These are phyloP conservation scores for Bidens hawaiensis DNA, from an alignment of 140 eudicot genomes.

Conservation along the genomic window DNA sequence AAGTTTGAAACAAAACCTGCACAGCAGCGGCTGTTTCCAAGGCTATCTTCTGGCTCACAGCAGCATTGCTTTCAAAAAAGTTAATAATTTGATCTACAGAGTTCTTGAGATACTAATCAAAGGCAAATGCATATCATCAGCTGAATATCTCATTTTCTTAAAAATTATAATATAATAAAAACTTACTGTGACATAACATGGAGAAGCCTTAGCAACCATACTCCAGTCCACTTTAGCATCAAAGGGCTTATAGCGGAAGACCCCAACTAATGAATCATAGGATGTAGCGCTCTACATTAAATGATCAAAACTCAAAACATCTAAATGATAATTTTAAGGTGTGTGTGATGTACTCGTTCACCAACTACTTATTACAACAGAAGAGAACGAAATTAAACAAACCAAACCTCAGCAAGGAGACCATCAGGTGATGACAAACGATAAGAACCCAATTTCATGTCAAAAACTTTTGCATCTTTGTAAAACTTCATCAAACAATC, in stretches of 20 bases:
- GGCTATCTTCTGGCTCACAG: constrained; percentile 87
- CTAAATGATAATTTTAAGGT: constrained; percentile 15
- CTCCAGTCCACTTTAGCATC: constrained; percentile 95
- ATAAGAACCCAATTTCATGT: constrained; percentile 89
- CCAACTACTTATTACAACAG: neutral
- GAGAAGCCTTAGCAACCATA: constrained; percentile 95
- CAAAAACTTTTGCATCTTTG: constrained; percentile 80
- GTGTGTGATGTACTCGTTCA: neutral
- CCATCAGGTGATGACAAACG: constrained; percentile 86
- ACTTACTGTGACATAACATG: constrained; percentile 91
- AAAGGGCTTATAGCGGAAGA: constrained; percentile 80
- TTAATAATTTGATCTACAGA: constrained; percentile 68
- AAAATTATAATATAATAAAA: neutral
- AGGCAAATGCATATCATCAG: constrained; percentile 28
- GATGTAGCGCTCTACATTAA: constrained; percentile 77
- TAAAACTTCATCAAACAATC: constrained; percentile 75
- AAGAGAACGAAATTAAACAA: constrained; percentile 6
- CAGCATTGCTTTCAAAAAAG: constrained; percentile 83
- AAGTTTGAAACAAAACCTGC: constrained; percentile 55
- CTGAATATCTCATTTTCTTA: neutral
- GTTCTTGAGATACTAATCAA: constrained; percentile 79
- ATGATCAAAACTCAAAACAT: constrained; percentile 21
- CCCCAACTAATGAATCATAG: constrained; percentile 77
- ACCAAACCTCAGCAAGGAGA: constrained; percentile 84
- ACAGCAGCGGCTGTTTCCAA: constrained; percentile 99